Conservation (phyloP, 1,139 yeast genomes). For the Pneumocystis canis region DNA sequence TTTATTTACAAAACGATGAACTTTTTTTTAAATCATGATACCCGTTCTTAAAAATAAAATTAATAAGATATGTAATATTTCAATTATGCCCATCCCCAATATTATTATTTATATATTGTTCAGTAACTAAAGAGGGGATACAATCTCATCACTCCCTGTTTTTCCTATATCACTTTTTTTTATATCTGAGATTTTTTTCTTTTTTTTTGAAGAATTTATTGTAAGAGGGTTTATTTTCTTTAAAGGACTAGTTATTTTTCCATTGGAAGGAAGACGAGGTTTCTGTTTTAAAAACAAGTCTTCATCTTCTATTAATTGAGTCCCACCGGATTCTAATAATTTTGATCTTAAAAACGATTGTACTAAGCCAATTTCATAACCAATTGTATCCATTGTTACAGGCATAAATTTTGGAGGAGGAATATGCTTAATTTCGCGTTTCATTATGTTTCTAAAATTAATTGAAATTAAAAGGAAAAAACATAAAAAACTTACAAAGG, state of each 20-base stretch:
- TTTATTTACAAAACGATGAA: neutral
- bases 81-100: neutral
- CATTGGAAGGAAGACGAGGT: constrained; percentile 86
- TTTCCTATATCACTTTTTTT: neutral
- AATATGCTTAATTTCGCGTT: constrained; percentile 13
- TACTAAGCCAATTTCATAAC: constrained; percentile 42
- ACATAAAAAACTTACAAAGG: neutral
- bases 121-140: neutral
- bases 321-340: constrained; percentile 30
- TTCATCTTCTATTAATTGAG: constrained; percentile 51
- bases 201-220: constrained; percentile 7
- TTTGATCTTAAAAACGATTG: constrained; percentile 37
- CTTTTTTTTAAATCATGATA: neutral
- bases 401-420: constrained; percentile 27
- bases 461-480: constrained; percentile 14
- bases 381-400: constrained; percentile 36
- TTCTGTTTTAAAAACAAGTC: constrained; percentile 67
- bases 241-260: constrained; percentile 39
- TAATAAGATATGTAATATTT: neutral
- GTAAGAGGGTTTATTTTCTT: neutral
- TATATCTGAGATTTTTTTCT: constrained; percentile 6
- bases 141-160: neutral
- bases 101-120: neutral
- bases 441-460: constrained; percentile 16
- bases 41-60: neutral